Percentiles rank a stretch among this genome's conserved stretches.
These are phyloP conservation scores for Mortierella alpina DNA, from an alignment of 192 early-diverging fungal genomes.

Conservation along the genomic window DNA sequence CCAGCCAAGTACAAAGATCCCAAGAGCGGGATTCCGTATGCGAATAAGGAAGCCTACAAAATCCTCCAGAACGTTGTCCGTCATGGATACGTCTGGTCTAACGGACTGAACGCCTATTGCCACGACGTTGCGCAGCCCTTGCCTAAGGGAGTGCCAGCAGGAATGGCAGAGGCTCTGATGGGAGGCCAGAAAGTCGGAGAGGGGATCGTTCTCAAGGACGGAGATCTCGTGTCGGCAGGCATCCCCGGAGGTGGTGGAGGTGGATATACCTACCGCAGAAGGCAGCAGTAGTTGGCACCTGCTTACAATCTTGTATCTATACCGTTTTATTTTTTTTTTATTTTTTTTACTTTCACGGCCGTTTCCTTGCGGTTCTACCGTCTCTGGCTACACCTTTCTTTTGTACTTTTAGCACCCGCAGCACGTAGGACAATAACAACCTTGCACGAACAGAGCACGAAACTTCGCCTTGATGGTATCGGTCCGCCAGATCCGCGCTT, in stretches of 20 bases:
- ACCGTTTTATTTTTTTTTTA: not conserved
- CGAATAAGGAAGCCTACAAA: slow-evolving; percentile 67
- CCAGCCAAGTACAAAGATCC: slow-evolving; percentile 72
- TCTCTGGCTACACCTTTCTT: not conserved
- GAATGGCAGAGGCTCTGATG: slow-evolving; percentile 47
- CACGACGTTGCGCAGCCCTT: slow-evolving; percentile 49
- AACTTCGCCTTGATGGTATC: too few species aligned
- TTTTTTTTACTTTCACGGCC: not conserved
- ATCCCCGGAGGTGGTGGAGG: slow-evolving; percentile 45
- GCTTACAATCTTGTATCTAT: not conserved
- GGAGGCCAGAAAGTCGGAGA: slow-evolving; percentile 47
- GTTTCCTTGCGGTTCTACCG: not conserved
- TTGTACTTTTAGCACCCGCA: too few species aligned
- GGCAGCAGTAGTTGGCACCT: slow-evolving; percentile 8
- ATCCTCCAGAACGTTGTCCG: slow-evolving; percentile 57
- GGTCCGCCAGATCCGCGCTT: too few species aligned
- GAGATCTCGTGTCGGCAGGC: slow-evolving; percentile 37
- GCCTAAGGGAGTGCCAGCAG: slow-evolving; percentile 44
- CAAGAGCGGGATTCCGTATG: slow-evolving; percentile 66
- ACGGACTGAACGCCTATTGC: slow-evolving; percentile 50
- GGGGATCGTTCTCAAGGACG: slow-evolving; percentile 48
- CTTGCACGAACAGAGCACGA: too few species aligned
- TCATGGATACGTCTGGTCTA: slow-evolving; percentile 68
- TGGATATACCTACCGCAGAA: slow-evolving; percentile 41
- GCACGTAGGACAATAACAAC: too few species aligned